A percentile compares a stretch with the other conserved stretches of the same genome.
Conservation (phyloP, 768 basidiomycete species). For the Antrodiella citrinella region DNA sequence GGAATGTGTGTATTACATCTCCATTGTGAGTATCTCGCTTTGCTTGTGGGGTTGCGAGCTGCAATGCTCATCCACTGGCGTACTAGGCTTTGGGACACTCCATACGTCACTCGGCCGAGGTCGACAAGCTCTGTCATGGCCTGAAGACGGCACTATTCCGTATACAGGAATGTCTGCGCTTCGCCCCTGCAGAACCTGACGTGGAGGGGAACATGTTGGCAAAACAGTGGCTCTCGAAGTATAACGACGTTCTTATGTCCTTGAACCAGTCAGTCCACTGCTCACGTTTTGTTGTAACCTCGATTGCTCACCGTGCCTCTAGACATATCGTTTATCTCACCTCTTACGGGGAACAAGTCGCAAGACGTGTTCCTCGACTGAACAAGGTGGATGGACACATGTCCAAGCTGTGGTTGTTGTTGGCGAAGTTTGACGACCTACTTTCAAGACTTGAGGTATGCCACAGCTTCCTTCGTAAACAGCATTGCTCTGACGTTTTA, state of each 20-base stretch:
- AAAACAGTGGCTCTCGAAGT: background rate
- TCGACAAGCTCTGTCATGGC: background rate
- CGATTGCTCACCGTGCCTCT: background rate
- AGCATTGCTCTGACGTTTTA: background rate
- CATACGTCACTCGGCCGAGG: background rate
- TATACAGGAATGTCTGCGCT: background rate
- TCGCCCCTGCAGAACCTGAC: background rate
- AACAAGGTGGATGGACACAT: background rate
- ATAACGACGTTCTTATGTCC: background rate
- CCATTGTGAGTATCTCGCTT: no score
- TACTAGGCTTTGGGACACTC: no score
- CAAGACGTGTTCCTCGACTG: slow-evolving; percentile 1
- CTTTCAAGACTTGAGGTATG: slow-evolving; percentile 1
- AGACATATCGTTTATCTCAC: slow-evolving; percentile 1
- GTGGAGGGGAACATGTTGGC: background rate
- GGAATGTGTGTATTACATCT: no score
- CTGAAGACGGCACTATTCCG: background rate
- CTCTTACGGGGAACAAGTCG: background rate
- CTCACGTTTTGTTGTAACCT: no score
- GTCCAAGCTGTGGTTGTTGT: slow-evolving; percentile 2
- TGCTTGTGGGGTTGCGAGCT: no score
- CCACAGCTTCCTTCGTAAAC: no score
- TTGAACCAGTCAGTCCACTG: no score
- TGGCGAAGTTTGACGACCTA: slow-evolving; percentile 6
- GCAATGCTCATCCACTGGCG: no score